Evolutionary conservation across 2,329 filamentous ascomycete species (phyloP).

Genomic region (Diaporthe destruens): DNA sequence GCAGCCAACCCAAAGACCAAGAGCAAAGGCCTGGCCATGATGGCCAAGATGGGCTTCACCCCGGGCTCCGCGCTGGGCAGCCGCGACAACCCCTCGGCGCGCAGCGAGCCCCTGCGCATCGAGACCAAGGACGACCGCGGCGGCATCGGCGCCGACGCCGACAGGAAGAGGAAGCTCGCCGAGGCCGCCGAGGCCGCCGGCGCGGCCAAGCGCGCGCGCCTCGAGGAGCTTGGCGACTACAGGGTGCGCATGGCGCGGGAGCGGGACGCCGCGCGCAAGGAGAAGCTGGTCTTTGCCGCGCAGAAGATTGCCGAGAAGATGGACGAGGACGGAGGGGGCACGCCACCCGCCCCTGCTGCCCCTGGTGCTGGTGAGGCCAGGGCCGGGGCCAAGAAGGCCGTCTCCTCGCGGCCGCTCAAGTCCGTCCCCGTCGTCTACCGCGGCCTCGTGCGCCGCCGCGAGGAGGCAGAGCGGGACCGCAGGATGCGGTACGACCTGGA

Average conservation of each 20-base stretch:
- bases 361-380: background rate
- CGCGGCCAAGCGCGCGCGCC: conserved; percentile 68
- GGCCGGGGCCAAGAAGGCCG: conserved; percentile 38
- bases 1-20: conserved; percentile 72
- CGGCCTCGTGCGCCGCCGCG: conserved; percentile 76
- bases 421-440: conserved; percentile 85
- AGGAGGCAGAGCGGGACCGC: conserved; percentile 77
- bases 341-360: conserved; percentile 50
- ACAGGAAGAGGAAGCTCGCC: conserved; percentile 81
- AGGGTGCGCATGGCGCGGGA: conserved; percentile 78
- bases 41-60: conserved; percentile 94
- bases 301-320: conserved; percentile 87
- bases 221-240: conserved; percentile 71
- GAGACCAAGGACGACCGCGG: conserved; percentile 82
- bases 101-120: conserved; percentile 80
- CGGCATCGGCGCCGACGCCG: conserved; percentile 86
- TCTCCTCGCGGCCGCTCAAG: conserved; percentile 66
- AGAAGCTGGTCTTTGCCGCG: conserved; percentile 79
- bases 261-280: conserved; percentile 74
- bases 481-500: conserved; percentile 75
- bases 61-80: conserved; percentile 80
- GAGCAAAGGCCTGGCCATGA: conserved; percentile 95
- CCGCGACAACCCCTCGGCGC: conserved; percentile 54
- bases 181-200: conserved; percentile 68
- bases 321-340: conserved; percentile 60